Conservation (phyloP, 805 yeast genomes). For the Pichia exigua region DNA sequence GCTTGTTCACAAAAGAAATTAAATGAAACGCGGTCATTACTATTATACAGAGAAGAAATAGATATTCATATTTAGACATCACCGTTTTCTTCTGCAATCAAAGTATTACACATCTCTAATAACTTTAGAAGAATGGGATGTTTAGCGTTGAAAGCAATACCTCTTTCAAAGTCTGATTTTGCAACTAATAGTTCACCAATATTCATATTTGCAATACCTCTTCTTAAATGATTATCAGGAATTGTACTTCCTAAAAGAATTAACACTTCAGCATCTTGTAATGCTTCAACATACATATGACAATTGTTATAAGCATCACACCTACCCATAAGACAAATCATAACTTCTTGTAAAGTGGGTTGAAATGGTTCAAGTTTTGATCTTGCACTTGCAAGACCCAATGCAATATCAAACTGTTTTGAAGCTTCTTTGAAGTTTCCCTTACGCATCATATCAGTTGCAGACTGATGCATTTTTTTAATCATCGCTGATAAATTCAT, state of each 20-base stretch:
- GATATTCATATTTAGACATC: constrained; percentile 26
- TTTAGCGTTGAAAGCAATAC: constrained; percentile 52
- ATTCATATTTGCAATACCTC: constrained; percentile 56
- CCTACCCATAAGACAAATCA: constrained; percentile 59
- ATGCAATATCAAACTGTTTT: constrained; percentile 56
- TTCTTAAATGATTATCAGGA: constrained; percentile 66
- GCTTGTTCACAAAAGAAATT: neutral
- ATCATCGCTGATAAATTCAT: constrained; percentile 49
- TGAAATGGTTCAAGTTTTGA: constrained; percentile 70
- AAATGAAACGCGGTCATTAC: neutral
- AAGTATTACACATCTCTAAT: constrained; percentile 37
- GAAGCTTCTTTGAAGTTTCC: constrained; percentile 52
- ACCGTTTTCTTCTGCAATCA: constrained; percentile 52
- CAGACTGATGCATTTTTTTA: constrained; percentile 57
- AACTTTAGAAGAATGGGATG: constrained; percentile 44
- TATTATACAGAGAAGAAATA: neutral
- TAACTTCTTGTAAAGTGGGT: constrained; percentile 59
- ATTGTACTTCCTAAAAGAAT: constrained; percentile 48
- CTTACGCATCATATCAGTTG: constrained; percentile 48
- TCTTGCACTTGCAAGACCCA: constrained; percentile 61
- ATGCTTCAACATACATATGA: constrained; percentile 50
- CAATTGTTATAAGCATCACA: constrained; percentile 59
- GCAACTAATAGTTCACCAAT: constrained; percentile 58
- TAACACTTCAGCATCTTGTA: constrained; percentile 61
- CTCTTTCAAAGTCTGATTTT: constrained; percentile 63